Base-by-base conservation (phyloP, 495 filamentous ascomycete genomes). In the Penicillium ochrochloron region DNA sequence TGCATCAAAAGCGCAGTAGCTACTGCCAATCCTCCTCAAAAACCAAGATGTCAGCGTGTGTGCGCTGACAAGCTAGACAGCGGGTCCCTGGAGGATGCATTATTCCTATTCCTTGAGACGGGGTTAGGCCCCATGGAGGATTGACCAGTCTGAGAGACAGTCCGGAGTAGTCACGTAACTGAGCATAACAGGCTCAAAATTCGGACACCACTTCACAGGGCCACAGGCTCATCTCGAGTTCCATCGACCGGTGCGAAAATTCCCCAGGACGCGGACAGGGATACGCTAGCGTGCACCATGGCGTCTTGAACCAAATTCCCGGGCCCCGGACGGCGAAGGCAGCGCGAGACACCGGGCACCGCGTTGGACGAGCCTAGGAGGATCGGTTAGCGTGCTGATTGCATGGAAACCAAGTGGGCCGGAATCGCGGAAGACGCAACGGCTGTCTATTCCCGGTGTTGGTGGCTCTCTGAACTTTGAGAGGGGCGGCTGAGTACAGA, bases 391-490 rank as follows among this genome's bases (percentile, higher is more conserved):
- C 63, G 59, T 44, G 34, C 15, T 27, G 42, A 56, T 42, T 52
- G 25, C 11, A 23, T 25, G 35, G 42, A 57, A 37, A 19, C 56
- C n/a, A 37, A 64, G 57, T 63, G 66, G 66, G 39, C 48, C 60
- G 63, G 52, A 66, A 64, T 57, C 35, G 46, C 56, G 69, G 69
- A 65, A 68, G 59, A 39, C 65, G 21, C 70, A 73, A 70, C 70
- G 65, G 67, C 63, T 68, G 67, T 61, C 60, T 60, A 56, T 66
- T 60, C 59, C 60, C 44, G 21, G 21, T 48, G 35, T 15, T 34
- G 29, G 37, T 58, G 44, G 44, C 52, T 41, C 23, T 21, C 11
- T 33, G 3, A 33, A 33, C 8, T 33, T 33, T 33, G 3, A 5
- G 31, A 31, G 29, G 34, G 34, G 57, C 54, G 67, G 70, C 50